phyloP scores from a whole-genome alignment of 495 filamentous ascomycete species.

The Xylaria acuta region DNA sequence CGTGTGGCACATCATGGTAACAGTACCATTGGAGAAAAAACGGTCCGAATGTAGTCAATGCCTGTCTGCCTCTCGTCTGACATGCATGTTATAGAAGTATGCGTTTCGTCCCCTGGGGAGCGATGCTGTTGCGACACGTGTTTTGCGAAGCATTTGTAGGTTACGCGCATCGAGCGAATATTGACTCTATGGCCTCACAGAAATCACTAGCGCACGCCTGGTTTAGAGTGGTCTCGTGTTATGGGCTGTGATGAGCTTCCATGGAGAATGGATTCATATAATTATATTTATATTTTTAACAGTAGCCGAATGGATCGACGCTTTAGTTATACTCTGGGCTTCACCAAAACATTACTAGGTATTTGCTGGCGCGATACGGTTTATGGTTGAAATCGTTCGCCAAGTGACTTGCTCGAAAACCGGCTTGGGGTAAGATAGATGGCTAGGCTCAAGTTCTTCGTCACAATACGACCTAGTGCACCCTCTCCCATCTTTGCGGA shows the following conservation, averaged over 20 bases:
- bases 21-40: background rate
- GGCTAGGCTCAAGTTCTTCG: background rate
- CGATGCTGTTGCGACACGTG: background rate
- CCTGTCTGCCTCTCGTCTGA: background rate
- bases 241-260: background rate
- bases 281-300: background rate
- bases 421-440: background rate
- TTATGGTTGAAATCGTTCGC: background rate
- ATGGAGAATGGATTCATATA: background rate
- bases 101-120: background rate
- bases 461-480: constrained; percentile 14
- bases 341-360: background rate
- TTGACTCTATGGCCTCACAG: background rate
- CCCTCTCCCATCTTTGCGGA: constrained; percentile 37
- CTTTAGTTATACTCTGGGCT: background rate
- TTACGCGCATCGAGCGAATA: background rate
- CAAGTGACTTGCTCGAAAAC: background rate
- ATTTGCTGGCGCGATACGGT: background rate
- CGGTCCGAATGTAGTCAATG: constrained; percentile 8
- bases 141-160: background rate
- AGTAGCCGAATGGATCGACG: background rate
- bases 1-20: background rate
- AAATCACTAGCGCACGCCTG: background rate
- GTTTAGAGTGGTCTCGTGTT: background rate
- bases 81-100: constrained; percentile 9